phyloP scores from a whole-genome alignment of 1,139 yeast genomes.

The Blastobotrys elegans region DNA sequence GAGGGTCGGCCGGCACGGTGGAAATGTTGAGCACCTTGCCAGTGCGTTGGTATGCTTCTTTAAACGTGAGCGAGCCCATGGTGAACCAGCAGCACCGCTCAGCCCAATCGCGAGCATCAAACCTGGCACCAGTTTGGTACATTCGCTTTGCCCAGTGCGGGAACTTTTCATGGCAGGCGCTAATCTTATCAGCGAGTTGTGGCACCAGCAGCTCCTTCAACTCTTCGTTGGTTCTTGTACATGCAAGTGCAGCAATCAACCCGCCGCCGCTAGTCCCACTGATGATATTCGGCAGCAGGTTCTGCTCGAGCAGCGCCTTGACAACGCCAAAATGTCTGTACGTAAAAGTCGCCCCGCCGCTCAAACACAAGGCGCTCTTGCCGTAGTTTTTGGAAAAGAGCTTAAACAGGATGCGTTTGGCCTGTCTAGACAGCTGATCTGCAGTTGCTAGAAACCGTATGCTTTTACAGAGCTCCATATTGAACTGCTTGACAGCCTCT shows the following conservation, averaged over 20 bases:
- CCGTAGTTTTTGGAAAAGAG: slow-evolving; percentile 63
- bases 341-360: slow-evolving; percentile 80
- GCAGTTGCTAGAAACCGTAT: slow-evolving; percentile 45
- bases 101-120: slow-evolving; percentile 75
- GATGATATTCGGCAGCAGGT: slow-evolving; percentile 60
- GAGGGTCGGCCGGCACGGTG: slow-evolving; percentile 79
- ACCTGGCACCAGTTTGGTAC: slow-evolving; percentile 73
- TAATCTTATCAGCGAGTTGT: slow-evolving; percentile 56
- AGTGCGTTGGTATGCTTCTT: slow-evolving; percentile 62
- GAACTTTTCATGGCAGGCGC: slow-evolving; percentile 68
- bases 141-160: slow-evolving; percentile 54
- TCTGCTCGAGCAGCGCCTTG: slow-evolving; percentile 63
- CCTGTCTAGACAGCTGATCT: slow-evolving; percentile 35
- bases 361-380: slow-evolving; percentile 63
- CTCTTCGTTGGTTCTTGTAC: slow-evolving; percentile 68
- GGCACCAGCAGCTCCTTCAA: slow-evolving; percentile 54
- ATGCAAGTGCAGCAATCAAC: slow-evolving; percentile 66
- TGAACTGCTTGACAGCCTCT: slow-evolving; percentile 51
- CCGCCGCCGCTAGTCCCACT: slow-evolving; percentile 87
- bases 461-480: slow-evolving; percentile 47
- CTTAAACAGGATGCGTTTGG: slow-evolving; percentile 53
- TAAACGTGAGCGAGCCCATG: slow-evolving; percentile 64
- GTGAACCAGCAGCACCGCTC: slow-evolving; percentile 65
- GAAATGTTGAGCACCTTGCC: slow-evolving; percentile 69
- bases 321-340: slow-evolving; percentile 75